Base-by-base conservation (phyloP, 2,329 filamentous ascomycete species). In the Talaromyces sp. region DNA sequence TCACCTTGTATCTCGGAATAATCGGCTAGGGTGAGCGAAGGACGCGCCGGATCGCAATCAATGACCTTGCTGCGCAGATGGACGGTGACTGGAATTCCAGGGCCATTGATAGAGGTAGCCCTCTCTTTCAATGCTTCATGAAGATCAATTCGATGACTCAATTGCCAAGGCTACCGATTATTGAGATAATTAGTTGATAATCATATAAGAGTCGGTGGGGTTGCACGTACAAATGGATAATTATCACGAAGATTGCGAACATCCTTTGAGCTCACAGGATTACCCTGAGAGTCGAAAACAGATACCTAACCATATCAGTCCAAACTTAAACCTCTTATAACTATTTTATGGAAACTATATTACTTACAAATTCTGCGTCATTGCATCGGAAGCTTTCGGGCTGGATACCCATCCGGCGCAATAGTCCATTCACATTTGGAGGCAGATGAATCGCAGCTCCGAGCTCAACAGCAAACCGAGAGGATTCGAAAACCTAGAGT, bases 371-470 rank as follows among this genome's bases (percentile, higher is more conserved):
- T 9, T 29, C 39, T 40, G 62, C 56, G 7, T 22, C 42, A 41
- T 49, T 54, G 2, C 43, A 45, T 1, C 45, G 43, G 32, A 44
- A 51, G n/a, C 54, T 33, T 27, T 54, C 51, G 0, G 72, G 65
- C 27, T 63, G 63, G 1, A 80, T 51, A 0, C 77, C 75, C 47
- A 78, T 63, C 24, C 75, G 68, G 10, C 69, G 64, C 1, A 87
- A 70, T 2, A 86, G 66, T 0, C 82, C 81, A 65, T 85, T 83
- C 2, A 77, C 71, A 58, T 87, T 87, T 1, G 84, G 82, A 0
- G 81, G 77, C 3, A 86, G 67, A 62, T 86, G 82, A 5, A 86
- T 75, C 0, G 84, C 83, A 1, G 84, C 83, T 0, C 83, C 84
- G 0, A 74, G 67, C 63, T 86, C 83, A 40, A 70, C 77, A 11